Evolutionary conservation across 208 protist species (phyloP).

Genomic region (Acanthamoeba quina): DNA sequence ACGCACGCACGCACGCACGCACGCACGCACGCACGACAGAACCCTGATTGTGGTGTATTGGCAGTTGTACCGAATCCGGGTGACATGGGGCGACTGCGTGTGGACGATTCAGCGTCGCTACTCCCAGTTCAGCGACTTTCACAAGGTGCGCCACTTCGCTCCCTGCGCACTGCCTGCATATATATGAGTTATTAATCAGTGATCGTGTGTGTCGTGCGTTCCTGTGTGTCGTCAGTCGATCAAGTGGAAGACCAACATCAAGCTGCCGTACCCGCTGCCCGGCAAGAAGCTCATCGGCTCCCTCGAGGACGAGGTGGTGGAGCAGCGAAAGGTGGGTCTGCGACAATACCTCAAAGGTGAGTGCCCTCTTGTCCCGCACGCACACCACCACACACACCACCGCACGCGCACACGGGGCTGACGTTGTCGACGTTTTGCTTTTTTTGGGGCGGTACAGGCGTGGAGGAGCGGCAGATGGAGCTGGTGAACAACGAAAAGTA

Average conservation of each 20-base stretch:
- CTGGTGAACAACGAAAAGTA: slow-evolving; percentile 54
- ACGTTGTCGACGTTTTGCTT: not conserved
- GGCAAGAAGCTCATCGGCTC: slow-evolving; percentile 24
- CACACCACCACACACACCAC: not conserved
- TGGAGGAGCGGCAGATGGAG: slow-evolving; percentile 47
- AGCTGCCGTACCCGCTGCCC: not conserved
- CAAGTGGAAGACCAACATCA: slow-evolving; percentile 49
- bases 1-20: not conserved
- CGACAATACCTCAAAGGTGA: slow-evolving; percentile 9
- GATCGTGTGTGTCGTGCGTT: no score
- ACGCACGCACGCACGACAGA: not conserved
- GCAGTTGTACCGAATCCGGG: not conserved
- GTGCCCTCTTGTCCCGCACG: not conserved
- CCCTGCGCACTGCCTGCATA: no score
- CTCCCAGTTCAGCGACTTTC: slow-evolving; percentile 29
- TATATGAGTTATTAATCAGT: no score
- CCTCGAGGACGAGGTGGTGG: slow-evolving; percentile 16
- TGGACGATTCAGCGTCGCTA: slow-evolving; percentile 39
- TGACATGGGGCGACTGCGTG: slow-evolving; percentile 33
- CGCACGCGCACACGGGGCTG: no score
- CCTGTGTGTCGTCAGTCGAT: not conserved
- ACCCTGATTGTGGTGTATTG: not conserved
- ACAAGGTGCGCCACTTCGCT: not conserved
- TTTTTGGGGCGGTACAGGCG: not conserved
- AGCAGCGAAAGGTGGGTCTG: slow-evolving; percentile 11